Evolutionary conservation across 257 asterid species (phyloP).

Genomic region (Solanum sejunctum): DNA sequence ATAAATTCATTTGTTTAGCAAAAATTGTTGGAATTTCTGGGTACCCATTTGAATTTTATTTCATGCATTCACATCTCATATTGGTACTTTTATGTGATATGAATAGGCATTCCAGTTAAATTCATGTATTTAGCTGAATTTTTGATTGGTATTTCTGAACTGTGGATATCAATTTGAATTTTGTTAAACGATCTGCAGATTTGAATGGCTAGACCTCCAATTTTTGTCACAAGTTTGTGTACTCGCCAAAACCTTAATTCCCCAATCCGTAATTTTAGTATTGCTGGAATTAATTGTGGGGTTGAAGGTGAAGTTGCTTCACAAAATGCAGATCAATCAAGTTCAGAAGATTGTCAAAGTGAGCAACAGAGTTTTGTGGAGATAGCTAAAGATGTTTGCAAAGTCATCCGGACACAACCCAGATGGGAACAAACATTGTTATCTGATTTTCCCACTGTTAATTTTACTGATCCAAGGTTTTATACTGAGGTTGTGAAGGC

Average conservation of each 20-base stretch:
- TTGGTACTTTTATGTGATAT: background rate
- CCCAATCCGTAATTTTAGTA: slow-evolving; percentile 25
- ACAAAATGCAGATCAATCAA: slow-evolving; percentile 11
- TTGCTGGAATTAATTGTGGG: slow-evolving; percentile 5
- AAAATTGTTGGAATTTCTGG: background rate
- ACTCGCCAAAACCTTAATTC: slow-evolving; percentile 29
- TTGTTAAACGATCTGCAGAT: background rate
- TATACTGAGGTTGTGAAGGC: slow-evolving; percentile 47
- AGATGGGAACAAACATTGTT: slow-evolving; percentile 53
- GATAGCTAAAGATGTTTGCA: slow-evolving; percentile 43
- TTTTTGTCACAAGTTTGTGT: slow-evolving; percentile 20
- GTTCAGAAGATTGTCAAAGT: slow-evolving; percentile 12
- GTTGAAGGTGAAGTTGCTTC: background rate
- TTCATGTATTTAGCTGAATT: background rate
- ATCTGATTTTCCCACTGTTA: slow-evolving; percentile 40
- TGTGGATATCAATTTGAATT: background rate
- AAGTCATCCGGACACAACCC: slow-evolving; percentile 27
- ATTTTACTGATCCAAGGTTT: slow-evolving; percentile 42
- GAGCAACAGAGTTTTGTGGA: slow-evolving; percentile 1
- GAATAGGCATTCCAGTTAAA: background rate
- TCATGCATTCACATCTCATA: background rate
- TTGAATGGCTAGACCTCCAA: slow-evolving; percentile 36
- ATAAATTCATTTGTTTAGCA: background rate
- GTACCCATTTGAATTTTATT: background rate
- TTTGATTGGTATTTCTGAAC: background rate